Evolutionary conservation across 495 filamentous ascomycete genomes (phyloP).

Genomic region (Lineolata rhizophorae): DNA sequence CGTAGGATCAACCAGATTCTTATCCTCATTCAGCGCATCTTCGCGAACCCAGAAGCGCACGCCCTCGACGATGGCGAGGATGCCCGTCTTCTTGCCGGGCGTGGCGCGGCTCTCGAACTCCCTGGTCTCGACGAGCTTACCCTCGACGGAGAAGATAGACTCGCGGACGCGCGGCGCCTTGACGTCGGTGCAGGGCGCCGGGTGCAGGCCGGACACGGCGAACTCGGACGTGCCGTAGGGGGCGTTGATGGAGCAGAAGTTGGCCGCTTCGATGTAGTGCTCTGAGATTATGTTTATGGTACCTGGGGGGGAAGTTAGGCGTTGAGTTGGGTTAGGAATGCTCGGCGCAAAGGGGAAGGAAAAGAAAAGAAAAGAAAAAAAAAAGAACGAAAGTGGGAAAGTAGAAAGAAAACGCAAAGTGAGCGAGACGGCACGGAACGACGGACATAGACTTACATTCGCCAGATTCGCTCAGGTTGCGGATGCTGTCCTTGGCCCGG

Average conservation of each 20-base stretch:
- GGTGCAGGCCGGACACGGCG: conserved; percentile 54
- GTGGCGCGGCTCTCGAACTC: conserved; percentile 51
- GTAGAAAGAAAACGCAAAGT: neutral
- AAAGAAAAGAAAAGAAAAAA: conserved; percentile 1
- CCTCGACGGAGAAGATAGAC: conserved; percentile 63
- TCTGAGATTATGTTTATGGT: conserved; percentile 77
- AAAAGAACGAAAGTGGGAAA: neutral
- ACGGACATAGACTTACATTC: conserved; percentile 27
- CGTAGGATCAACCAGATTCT: conserved; percentile 44
- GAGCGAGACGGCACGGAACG: neutral
- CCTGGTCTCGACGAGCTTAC: conserved; percentile 44
- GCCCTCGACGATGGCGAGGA: conserved; percentile 63
- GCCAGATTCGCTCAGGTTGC: conserved; percentile 43
- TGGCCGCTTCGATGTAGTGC: conserved; percentile 73
- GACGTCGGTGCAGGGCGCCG: conserved; percentile 43
- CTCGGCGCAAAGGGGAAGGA: neutral
- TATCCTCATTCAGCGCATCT: conserved; percentile 64
- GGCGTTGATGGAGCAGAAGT: conserved; percentile 52
- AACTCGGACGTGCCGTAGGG: conserved; percentile 68
- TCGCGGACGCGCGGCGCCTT: conserved; percentile 55
- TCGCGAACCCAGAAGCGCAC: conserved; percentile 75
- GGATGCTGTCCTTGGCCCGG: conserved; percentile 52
- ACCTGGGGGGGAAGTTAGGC: conserved; percentile 17
- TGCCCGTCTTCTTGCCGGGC: conserved; percentile 50
- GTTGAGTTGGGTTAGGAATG: neutral